Evolutionary conservation across 2,329 filamentous ascomycete species (phyloP), one percentile per base, ranked within the genome.

Genomic region (Ceratocystiopsis minuta): DNA sequence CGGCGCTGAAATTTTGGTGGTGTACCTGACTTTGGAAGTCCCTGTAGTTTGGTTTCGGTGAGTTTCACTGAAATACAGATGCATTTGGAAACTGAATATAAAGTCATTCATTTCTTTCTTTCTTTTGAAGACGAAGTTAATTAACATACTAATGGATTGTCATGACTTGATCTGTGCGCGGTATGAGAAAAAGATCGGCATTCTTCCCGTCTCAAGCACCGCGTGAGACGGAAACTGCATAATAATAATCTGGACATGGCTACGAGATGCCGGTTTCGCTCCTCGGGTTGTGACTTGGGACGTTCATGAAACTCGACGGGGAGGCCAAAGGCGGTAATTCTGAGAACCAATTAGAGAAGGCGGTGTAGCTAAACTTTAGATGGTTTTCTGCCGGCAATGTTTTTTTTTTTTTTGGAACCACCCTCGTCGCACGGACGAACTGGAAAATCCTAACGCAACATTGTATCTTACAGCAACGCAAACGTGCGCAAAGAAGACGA

Each of bases 1-100:
- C 84, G 83, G 41, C 83, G 75, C 61, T 84, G 81, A 66, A 83
- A 76, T 34, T 80, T 77, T 31, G 78, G 80, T 45, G 87, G 71
- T 31, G 66, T 70, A 31, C 79, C 86, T 16, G 80, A 81, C 47
- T 78, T 75, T 16, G 88, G 88, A 15, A 96, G 73, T 20, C 88
- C 88, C 87, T 95, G 43, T 17, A 16, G 32, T 33, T 4, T 12
- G 24, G 24, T 2, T 20, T 28, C 24, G 7, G 24, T 28, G 24
- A 28, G 24, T 28, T 28, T 28, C 11, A 28, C 24, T 28, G 24
- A 28, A 28, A 28, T 28, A 28, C 2, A 28, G 7, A 10, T 9
- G 24, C 9, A 10, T 6, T 6, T 28, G n/a, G n/a, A n/a, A n/a
- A n/a, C 5, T 28, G 24, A 10, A 6, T 28, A 28, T 28, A 28